A percentile compares a stretch with the other conserved stretches of the same genome.
phyloP scores from a whole-genome alignment of 2,329 filamentous ascomycete species.

The Aspergillus eucalypticola region DNA sequence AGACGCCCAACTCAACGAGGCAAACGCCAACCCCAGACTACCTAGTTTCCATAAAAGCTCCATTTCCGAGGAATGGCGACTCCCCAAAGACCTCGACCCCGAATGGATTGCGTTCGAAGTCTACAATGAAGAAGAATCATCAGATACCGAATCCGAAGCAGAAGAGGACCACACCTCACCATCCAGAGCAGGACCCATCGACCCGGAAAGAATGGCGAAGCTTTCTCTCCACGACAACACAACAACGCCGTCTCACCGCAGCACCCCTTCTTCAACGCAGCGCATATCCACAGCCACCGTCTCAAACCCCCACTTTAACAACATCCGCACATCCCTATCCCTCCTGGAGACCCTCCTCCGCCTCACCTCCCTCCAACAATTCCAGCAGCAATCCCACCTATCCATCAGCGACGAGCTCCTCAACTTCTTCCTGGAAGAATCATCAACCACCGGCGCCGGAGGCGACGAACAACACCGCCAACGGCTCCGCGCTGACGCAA shows the following conservation, averaged over 20 bases:
- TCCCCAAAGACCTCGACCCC: constrained; percentile 75
- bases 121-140: constrained; percentile 64
- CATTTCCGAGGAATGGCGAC: constrained; percentile 52
- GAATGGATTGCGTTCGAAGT: constrained; percentile 94
- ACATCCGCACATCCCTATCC: constrained; percentile 69
- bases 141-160: constrained; percentile 54
- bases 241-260: constrained; percentile 26
- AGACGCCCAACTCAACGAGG: constrained; percentile 39
- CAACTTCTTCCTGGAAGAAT: constrained; percentile 79
- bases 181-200: constrained; percentile 34
- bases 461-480: constrained; percentile 62
- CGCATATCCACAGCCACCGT: constrained; percentile 30
- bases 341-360: constrained; percentile 87
- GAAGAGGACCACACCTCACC: constrained; percentile 26
- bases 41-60: constrained; percentile 31
- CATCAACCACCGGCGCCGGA: constrained; percentile 65
- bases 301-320: constrained; percentile 52
- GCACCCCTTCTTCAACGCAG: constrained; percentile 26
- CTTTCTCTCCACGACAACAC: constrained; percentile 43
- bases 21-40: background rate
- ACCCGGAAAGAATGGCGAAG: constrained; percentile 50
- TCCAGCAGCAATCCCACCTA: constrained; percentile 86
- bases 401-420: constrained; percentile 86
- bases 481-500: constrained; percentile 60
- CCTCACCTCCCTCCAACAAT: constrained; percentile 83